These are phyloP conservation scores for Pichia cactophila DNA, from an alignment of 1,139 yeast species.

Conservation along the genomic window DNA sequence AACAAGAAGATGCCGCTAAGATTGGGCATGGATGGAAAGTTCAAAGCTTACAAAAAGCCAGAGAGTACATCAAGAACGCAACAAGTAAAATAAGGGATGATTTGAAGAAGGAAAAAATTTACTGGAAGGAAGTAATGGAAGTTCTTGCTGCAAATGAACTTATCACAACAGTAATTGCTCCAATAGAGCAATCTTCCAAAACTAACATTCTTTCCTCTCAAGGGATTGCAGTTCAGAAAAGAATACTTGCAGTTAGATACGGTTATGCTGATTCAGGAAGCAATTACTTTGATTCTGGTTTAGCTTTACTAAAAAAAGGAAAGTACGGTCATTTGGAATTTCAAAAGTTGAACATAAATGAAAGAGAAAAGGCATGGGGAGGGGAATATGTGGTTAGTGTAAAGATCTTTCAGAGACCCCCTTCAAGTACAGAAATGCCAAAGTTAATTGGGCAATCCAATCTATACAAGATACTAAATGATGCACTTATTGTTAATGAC, in stretches of 20 bases:
- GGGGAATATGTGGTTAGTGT: constrained; percentile 40
- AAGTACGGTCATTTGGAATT: constrained; percentile 25
- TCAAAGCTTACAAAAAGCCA: constrained; percentile 54
- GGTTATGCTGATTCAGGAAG: constrained; percentile 94
- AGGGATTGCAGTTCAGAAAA: constrained; percentile 20
- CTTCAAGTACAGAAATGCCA: constrained; percentile 4
- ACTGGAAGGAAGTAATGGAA: constrained; percentile 59
- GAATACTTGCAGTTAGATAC: constrained; percentile 63
- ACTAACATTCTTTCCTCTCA: constrained; percentile 10
- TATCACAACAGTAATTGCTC: constrained; percentile 54
- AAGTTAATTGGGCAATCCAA: constrained; percentile 12
- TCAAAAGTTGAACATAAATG: constrained; percentile 21
- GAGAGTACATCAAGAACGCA: constrained; percentile 44
- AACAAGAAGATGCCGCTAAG: constrained; percentile 10
- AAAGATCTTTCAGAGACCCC: constrained; percentile 30
- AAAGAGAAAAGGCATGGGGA: constrained; percentile 27
- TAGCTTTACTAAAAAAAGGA: constrained; percentile 51
- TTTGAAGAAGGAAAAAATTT: constrained; percentile 54
- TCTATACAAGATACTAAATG: constrained; percentile 3
- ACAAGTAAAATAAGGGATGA: constrained; percentile 46
- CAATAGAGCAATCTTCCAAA: constrained; percentile 27
- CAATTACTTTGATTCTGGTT: constrained; percentile 61
- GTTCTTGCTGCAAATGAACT: constrained; percentile 61
- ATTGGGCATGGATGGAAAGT: constrained; percentile 84
- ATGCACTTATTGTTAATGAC: constrained; percentile 4